Conservation (phyloP, 306 rosid species). For the Sesbania bispinosa region DNA sequence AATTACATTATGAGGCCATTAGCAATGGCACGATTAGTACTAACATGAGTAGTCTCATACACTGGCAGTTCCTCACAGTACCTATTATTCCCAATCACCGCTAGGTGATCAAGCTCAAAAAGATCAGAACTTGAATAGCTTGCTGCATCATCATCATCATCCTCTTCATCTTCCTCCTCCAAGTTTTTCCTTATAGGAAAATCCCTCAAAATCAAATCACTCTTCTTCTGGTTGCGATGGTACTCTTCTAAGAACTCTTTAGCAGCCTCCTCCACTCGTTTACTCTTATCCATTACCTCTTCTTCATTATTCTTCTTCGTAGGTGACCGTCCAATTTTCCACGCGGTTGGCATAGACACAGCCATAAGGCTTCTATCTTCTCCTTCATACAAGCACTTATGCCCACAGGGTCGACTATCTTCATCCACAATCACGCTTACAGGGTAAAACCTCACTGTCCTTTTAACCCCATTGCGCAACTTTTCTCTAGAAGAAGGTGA, state of each 20-base stretch:
- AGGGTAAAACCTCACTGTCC: no score
- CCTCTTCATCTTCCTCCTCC: background rate
- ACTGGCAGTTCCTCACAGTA: constrained; percentile 86
- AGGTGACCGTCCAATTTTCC: no score
- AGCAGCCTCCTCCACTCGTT: constrained; percentile 40
- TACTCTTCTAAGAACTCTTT: constrained; percentile 50
- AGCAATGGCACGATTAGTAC: constrained; percentile 62
- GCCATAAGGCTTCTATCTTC: no score
- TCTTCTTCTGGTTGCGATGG: constrained; percentile 36
- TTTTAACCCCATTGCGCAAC: no score
- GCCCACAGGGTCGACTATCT: no score
- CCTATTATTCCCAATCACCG: constrained; percentile 42
- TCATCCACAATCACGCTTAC: no score
- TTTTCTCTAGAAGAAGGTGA: constrained; percentile 32
- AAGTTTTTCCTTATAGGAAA: background rate
- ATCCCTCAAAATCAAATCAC: constrained; percentile 36
- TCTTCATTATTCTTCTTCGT: background rate
- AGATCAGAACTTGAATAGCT: constrained; percentile 94
- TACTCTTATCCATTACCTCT: constrained; percentile 35
- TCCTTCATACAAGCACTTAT: no score
- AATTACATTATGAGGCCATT: constrained; percentile 46
- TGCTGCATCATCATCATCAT: constrained; percentile 51
- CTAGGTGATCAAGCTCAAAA: constrained; percentile 82
- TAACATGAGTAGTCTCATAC: constrained; percentile 70
- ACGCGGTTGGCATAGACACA: no score